Percentiles rank a stretch among this genome's conserved stretches.
phyloP scores from a whole-genome alignment of 2,329 filamentous ascomycete genomes.

The Penicillium sp. region DNA sequence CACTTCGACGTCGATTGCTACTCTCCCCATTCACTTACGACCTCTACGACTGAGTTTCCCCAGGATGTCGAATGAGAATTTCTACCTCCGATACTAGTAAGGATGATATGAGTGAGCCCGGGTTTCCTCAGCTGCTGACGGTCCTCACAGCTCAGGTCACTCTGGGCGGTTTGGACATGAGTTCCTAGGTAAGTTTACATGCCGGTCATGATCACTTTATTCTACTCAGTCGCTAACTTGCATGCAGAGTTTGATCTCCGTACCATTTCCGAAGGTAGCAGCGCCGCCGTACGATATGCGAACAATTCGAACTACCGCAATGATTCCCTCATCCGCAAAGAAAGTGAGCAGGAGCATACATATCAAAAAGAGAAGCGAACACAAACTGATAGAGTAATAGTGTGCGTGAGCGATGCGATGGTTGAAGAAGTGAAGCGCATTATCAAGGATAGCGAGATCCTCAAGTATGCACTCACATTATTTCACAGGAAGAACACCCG shows the following conservation, averaged over 20 bases:
- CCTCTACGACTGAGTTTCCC: constrained; percentile 1
- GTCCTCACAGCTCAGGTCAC: constrained; percentile 76
- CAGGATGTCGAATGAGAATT: constrained; percentile 72
- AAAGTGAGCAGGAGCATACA: constrained; percentile 66
- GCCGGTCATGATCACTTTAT: neutral
- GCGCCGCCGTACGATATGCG: constrained; percentile 91
- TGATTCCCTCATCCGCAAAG: constrained; percentile 97
- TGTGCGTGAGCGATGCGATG: constrained; percentile 91
- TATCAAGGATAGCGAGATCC: constrained; percentile 94
- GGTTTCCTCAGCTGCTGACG: constrained; percentile 45
- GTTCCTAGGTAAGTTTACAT: constrained; percentile 71
- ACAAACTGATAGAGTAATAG: constrained; percentile 48
- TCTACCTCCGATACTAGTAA: constrained; percentile 98
- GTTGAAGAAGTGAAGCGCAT: constrained; percentile 96
- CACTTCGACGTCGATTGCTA: constrained; percentile 8
- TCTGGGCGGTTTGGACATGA: constrained; percentile 97
- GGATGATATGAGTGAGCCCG: constrained; percentile 40
- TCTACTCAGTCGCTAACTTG: constrained; percentile 25
- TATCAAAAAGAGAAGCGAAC: neutral
- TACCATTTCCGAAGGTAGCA: constrained; percentile 86
- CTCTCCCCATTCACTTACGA: neutral
- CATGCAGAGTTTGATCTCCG: constrained; percentile 88
- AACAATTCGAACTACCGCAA: constrained; percentile 99
- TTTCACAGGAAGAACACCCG: constrained; percentile 14
- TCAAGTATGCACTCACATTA: constrained; percentile 66